Conservation (phyloP, 129 eudicot species). For the Flaveria trinervia region DNA sequence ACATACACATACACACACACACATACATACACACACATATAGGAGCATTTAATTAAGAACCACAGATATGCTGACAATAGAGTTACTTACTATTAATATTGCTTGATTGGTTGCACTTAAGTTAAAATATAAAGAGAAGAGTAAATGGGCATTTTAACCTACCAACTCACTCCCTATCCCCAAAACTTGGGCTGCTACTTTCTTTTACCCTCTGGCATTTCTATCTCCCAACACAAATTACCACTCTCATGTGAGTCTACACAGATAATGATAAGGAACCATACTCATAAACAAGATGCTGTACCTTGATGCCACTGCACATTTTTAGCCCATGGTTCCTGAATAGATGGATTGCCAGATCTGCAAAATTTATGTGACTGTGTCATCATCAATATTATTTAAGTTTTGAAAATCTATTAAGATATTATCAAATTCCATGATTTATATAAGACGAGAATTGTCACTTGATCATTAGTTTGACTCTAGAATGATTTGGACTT, state of each 20-base stretch:
- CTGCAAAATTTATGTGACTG: constrained; percentile 34
- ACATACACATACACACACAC: too few species aligned
- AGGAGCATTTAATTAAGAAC: background rate
- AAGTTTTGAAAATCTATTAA: background rate
- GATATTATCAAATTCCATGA: background rate
- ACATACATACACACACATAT: too few species aligned
- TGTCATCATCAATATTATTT: background rate
- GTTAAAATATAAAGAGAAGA: background rate
- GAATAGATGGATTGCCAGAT: constrained; percentile 74
- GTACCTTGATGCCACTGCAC: constrained; percentile 92
- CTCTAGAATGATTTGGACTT: background rate
- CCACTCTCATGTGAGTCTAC: background rate
- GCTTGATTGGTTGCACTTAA: constrained; percentile 6
- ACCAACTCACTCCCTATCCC: background rate
- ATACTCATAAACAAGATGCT: background rate
- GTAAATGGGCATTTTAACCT: background rate
- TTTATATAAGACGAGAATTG: background rate
- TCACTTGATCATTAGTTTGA: background rate
- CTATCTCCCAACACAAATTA: background rate
- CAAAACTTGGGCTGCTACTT: background rate
- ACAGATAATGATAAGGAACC: constrained; percentile 1
- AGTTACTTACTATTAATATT: background rate
- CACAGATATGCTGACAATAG: background rate
- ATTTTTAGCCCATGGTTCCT: constrained; percentile 73
- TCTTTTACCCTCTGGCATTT: background rate